These are phyloP conservation scores for Pyrenophora graminea DNA, from an alignment of 2,329 filamentous ascomycete genomes.

Conservation along the genomic window DNA sequence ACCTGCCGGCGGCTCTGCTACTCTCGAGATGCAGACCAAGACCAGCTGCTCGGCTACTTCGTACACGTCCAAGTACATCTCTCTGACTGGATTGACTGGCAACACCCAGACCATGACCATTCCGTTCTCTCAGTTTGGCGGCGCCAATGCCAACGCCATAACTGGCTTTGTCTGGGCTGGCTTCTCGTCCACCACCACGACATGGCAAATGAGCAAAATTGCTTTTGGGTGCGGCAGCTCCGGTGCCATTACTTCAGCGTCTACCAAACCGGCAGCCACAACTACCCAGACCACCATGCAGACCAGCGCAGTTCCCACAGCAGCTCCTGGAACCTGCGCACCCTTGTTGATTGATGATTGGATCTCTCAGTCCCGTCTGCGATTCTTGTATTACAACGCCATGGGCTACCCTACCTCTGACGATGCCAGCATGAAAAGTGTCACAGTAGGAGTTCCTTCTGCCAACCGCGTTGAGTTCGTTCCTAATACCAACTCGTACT, in stretches of 20 bases:
- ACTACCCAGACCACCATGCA: slow-evolving; percentile 5
- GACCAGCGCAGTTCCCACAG: slow-evolving; percentile 7
- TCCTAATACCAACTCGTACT: slow-evolving; percentile 58
- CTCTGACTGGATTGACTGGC: slow-evolving; percentile 56
- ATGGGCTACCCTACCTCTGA: slow-evolving; percentile 61
- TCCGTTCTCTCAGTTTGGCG: slow-evolving; percentile 55
- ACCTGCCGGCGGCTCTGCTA: slow-evolving; percentile 48
- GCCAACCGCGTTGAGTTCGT: slow-evolving; percentile 58
- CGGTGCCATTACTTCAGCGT: slow-evolving; percentile 1
- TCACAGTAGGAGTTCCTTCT: slow-evolving; percentile 55
- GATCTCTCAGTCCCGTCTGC: slow-evolving; percentile 64
- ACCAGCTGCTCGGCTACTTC: slow-evolving; percentile 49
- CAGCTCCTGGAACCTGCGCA: slow-evolving; percentile 46
- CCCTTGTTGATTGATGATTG: slow-evolving; percentile 62
- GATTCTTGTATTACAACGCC: slow-evolving; percentile 65
- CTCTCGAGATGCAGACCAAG: slow-evolving; percentile 55
- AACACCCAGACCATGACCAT: slow-evolving; percentile 56
- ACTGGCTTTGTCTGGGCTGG: slow-evolving; percentile 52
- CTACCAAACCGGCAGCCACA: background rate
- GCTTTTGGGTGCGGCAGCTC: slow-evolving; percentile 50
- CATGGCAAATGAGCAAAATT: slow-evolving; percentile 57
- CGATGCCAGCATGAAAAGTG: slow-evolving; percentile 61
- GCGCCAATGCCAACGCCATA: slow-evolving; percentile 57
- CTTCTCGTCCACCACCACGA: slow-evolving; percentile 45
- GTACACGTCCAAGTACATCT: slow-evolving; percentile 52